phyloP scores from a whole-genome alignment of 176 grass and related monocot genomes.

The Phragmites australis region DNA sequence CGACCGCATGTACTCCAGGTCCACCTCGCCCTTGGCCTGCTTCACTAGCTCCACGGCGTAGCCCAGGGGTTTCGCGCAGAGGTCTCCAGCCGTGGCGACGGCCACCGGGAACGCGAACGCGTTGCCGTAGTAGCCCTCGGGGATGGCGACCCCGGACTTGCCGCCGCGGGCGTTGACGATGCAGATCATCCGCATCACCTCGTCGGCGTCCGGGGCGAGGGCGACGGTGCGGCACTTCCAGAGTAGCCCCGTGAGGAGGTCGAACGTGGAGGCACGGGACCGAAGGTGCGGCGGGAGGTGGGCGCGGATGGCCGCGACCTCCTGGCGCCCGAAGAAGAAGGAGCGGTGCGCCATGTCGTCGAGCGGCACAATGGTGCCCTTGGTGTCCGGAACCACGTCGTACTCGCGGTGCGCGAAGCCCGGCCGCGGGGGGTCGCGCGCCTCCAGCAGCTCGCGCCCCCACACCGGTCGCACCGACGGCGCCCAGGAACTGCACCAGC shows the following conservation, averaged over 20 bases:
- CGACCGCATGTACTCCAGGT: constrained; percentile 67
- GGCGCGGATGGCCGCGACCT: constrained; percentile 50
- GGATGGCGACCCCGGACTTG: constrained; percentile 43
- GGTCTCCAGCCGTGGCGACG: constrained; percentile 43
- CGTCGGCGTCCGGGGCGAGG: constrained; percentile 54
- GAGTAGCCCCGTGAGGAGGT: constrained; percentile 64
- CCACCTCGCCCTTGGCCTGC: constrained; percentile 62
- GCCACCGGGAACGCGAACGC: constrained; percentile 76
- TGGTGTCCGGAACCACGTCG: constrained; percentile 73
- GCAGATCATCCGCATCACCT: constrained; percentile 79
- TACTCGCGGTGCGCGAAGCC: constrained; percentile 68
- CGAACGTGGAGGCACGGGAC: constrained; percentile 62
- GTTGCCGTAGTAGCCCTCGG: constrained; percentile 77
- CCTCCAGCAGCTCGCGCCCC: constrained; percentile 51
- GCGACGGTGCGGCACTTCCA: constrained; percentile 78
- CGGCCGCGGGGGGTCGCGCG: constrained; percentile 50
- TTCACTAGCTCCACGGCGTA: constrained; percentile 66
- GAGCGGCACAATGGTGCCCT: constrained; percentile 66
- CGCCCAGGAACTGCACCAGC: constrained; percentile 53
- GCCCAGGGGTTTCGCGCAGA: constrained; percentile 49
- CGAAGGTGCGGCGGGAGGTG: constrained; percentile 41
- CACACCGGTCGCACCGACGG: constrained; percentile 60
- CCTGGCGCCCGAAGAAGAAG: constrained; percentile 63
- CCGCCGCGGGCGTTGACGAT: constrained; percentile 63
- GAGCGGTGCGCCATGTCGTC: constrained; percentile 77